Conservation (phyloP, 495 filamentous ascomycete genomes). For the Apiosordaria backusii region DNA sequence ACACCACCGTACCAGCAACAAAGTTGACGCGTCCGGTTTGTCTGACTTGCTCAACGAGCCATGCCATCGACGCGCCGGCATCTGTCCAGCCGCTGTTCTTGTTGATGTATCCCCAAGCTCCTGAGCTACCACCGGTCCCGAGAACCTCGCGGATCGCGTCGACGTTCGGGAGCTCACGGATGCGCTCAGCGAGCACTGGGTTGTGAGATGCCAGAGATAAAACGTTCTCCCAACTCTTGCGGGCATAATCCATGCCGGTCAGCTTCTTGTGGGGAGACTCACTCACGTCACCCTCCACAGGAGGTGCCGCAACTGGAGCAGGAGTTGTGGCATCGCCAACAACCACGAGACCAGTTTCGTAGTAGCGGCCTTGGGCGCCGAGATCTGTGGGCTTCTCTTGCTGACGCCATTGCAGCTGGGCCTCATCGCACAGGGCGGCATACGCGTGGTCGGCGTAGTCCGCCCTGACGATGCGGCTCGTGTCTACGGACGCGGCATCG, state of each 20-base stretch:
- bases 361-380: slow-evolving; percentile 67
- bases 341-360: slow-evolving; percentile 69
- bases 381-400: slow-evolving; percentile 46
- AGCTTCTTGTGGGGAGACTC: slow-evolving; percentile 36
- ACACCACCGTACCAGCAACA: slow-evolving; percentile 56
- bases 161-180: slow-evolving; percentile 49
- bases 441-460: slow-evolving; percentile 79
- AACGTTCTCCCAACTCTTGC: slow-evolving; percentile 63
- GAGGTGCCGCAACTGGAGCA: slow-evolving; percentile 7
- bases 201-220: slow-evolving; percentile 35
- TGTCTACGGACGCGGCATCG: slow-evolving; percentile 70
- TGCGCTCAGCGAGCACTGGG: slow-evolving; percentile 42
- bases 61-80: slow-evolving; percentile 68
- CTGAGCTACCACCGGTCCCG: slow-evolving; percentile 48
- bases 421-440: slow-evolving; percentile 61
- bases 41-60: slow-evolving; percentile 52
- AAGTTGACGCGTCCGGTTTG: slow-evolving; percentile 60
- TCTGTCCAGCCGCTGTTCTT: slow-evolving; percentile 78
- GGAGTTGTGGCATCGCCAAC: slow-evolving; percentile 46
- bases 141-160: slow-evolving; percentile 49
- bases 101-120: slow-evolving; percentile 79
- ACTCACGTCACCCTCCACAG: not conserved
- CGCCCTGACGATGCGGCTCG: slow-evolving; percentile 72
- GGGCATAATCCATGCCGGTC: slow-evolving; percentile 61
- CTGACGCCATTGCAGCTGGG: slow-evolving; percentile 68